Evolutionary conservation across 2,329 filamentous ascomycete species (phyloP).

Genomic region (Zymoseptoria crescenta): DNA sequence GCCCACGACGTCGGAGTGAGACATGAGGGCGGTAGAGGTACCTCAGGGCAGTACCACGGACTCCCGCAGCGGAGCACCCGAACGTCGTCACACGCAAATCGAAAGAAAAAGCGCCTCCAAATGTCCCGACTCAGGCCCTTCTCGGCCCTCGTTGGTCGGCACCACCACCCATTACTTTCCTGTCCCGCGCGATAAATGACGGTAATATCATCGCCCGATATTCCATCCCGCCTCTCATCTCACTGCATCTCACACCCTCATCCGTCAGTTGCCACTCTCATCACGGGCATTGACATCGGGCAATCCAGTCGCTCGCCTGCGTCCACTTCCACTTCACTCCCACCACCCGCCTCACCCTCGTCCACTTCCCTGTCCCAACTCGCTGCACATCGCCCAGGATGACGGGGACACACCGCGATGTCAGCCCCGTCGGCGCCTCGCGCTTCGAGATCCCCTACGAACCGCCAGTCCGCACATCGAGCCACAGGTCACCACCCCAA

Average conservation of each 20-base stretch:
- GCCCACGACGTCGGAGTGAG: too few species aligned
- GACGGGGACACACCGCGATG: conserved; percentile 2
- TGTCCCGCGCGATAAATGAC: too few species aligned
- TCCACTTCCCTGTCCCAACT: too few species aligned
- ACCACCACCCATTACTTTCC: too few species aligned
- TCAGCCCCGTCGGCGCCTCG: conserved; percentile 26
- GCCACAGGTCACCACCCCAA: background rate
- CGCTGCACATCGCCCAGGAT: background rate
- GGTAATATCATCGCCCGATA: background rate
- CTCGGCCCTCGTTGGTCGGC: background rate
- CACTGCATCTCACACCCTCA: too few species aligned
- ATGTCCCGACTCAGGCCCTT: background rate
- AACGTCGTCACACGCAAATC: background rate
- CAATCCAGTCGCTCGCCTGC: background rate
- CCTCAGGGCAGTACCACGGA: too few species aligned
- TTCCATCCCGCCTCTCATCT: background rate
- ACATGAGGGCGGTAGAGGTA: too few species aligned
- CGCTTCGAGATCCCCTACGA: conserved; percentile 24
- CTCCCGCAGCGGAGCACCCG: background rate
- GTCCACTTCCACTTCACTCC: background rate
- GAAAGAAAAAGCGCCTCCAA: background rate
- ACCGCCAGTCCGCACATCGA: conserved; percentile 9
- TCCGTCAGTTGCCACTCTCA: background rate
- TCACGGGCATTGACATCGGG: background rate
- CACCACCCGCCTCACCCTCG: background rate